Evolutionary conservation across 345 rosid species (phyloP).

Genomic region (Eucalyptus sp.): DNA sequence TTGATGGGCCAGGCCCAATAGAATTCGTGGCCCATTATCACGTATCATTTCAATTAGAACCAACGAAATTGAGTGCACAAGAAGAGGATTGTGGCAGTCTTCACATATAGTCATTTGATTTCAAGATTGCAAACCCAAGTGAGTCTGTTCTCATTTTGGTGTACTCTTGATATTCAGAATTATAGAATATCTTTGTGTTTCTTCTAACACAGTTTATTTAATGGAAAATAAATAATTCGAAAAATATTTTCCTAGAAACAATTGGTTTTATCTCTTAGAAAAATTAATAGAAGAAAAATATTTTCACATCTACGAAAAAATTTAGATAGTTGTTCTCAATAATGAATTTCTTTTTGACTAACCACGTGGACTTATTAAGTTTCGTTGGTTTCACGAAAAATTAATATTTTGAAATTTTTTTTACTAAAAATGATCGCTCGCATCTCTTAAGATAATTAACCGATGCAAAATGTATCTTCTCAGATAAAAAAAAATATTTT

Average conservation of each 20-base stretch:
- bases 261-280: neutral
- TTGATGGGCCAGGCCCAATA: neutral
- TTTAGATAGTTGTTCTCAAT: rapidly evolving
- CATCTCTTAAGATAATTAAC: too few species aligned
- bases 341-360: rapidly evolving
- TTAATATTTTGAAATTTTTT: rapidly evolving
- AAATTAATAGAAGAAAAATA: rapidly evolving
- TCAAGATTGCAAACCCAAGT: neutral
- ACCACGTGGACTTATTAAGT: neutral
- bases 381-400: rapidly evolving
- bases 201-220: rapidly evolving
- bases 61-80: neutral
- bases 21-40: neutral
- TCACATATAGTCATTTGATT: neutral
- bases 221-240: too few species aligned
- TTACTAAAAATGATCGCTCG: rapidly evolving
- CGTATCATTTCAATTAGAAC: neutral
- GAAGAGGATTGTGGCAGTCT: neutral
- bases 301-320: rapidly evolving
- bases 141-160: neutral
- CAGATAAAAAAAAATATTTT: too few species aligned
- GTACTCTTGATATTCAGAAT: neutral
- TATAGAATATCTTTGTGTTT: neutral
- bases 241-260: too few species aligned
- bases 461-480: neutral